Evolutionary conservation across 2,329 filamentous ascomycete species (phyloP).

Genomic region (Paecilomyces sp.): DNA sequence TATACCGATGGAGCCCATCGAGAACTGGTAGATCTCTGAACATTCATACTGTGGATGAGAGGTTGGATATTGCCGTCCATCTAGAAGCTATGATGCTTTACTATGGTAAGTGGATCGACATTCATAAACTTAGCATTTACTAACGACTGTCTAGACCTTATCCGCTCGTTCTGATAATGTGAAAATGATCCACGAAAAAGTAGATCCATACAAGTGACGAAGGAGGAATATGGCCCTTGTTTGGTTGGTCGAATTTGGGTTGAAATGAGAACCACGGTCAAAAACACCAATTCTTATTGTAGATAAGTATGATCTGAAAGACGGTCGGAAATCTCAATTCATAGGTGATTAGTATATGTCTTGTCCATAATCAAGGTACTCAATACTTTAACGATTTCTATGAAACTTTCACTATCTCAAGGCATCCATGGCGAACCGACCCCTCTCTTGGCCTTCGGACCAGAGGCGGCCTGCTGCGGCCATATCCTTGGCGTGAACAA

Average conservation of each 20-base stretch:
- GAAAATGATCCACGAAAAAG: not conserved
- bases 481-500: not conserved
- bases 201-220: not conserved
- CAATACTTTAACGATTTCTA: not conserved
- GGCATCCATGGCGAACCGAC: not conserved
- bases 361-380: no score
- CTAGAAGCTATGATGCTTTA: slow-evolving; percentile 37
- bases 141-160: slow-evolving; percentile 5
- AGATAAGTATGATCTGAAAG: no score
- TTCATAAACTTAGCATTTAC: not conserved
- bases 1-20: slow-evolving; percentile 46
- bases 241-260: not conserved
- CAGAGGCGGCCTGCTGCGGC: not conserved
- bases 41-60: slow-evolving; percentile 47
- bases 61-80: slow-evolving; percentile 35
- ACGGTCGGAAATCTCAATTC: no score
- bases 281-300: no score
- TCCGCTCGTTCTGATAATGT: slow-evolving; percentile 3
- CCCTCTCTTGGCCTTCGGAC: not conserved
- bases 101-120: slow-evolving; percentile 26
- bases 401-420: not conserved
- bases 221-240: not conserved
- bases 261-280: no score
- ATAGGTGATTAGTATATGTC: no score
- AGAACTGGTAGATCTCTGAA: slow-evolving; percentile 38